Evolutionary conservation across 768 basidiomycete species (phyloP), one percentile per base, ranked within the genome.

Genomic region (Goffeauzyma gilvescens): DNA sequence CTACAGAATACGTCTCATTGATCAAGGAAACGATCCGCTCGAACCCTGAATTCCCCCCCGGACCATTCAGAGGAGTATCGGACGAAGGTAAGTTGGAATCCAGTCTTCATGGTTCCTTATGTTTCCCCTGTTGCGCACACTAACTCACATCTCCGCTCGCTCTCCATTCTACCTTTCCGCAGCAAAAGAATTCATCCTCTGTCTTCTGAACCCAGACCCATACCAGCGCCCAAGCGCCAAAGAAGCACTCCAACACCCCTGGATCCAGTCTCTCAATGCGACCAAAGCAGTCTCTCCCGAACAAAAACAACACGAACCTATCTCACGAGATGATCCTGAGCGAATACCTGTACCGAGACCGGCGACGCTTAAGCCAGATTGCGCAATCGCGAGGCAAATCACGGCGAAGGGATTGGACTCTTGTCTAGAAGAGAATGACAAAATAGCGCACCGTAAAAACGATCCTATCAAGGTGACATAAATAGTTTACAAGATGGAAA

Each of bases 11-110:
- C 14, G 34, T 46, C 25, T 32, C 44, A 1, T 15, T 54, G 28
- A 50, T 54, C 27, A 41, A 46, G 23, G 53, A 54, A 36, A 51
- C 49, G 3, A 44, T 49, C 15, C 33, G 31, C 5, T 24, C 42
- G 1, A 40, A 46, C n/a, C 12, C 43, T 23, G 42, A 45, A 9
- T 54, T 54, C 48, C 46, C 43, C 8, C 27, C 28, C 9, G 50
- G 45, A 10, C 53, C 50, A 5, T 51, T 54, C 28, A 35, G 43
- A 26, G 53, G 53, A 5, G 50, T 54, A 18, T 54, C 53, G 1
- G 50, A 51, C 10, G 25, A 45, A 17, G 52, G 52, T 53, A 18
- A 43, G 52, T 45, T 5, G n/a, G n/a, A n/a, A n/a, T n/a, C n/a
- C n/a, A n/a, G n/a, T n/a, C n/a, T n/a, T 7, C 36, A 23, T 17